Conservation (phyloP, 306 rosid genomes). For the Mimosa bimucronata region DNA sequence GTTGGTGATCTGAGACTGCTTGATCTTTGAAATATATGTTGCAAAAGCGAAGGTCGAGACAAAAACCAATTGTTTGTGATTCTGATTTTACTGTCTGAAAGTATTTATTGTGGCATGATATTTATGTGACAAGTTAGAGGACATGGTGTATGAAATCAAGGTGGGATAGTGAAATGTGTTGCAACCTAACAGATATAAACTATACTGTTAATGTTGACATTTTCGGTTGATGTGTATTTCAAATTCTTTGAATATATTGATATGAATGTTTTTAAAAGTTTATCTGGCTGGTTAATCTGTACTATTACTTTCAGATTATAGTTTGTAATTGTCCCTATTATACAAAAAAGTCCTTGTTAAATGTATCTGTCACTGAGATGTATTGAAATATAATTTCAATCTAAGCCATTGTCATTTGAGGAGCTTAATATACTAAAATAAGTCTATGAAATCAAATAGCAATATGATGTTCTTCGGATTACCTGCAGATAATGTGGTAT, state of each 20-base stretch:
- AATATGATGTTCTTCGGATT: neutral
- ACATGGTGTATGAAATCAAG: neutral
- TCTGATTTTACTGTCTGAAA: neutral
- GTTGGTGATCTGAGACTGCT: slow-evolving; percentile 32
- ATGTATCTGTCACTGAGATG: neutral
- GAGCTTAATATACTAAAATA: no score
- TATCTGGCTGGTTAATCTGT: neutral
- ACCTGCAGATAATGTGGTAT: neutral
- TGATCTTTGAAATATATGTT: slow-evolving; percentile 18
- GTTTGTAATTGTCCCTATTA: no score
- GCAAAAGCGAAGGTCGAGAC: slow-evolving; percentile 21
- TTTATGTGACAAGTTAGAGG: neutral
- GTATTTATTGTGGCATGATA: slow-evolving; percentile 15
- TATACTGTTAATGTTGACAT: neutral
- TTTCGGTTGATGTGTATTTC: neutral
- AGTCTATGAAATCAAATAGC: no score
- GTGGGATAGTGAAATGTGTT: neutral
- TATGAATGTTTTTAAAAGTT: neutral
- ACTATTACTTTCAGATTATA: no score
- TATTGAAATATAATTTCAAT: neutral
- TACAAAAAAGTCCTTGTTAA: neutral
- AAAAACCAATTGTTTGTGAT: neutral
- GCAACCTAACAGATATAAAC: neutral
- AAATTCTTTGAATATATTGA: neutral
- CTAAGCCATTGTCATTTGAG: neutral